A percentile compares a stretch with the other conserved stretches of the same genome.
Conservation (phyloP, 2,329 filamentous ascomycete species). For the Hawksworthiomyces lignivorus region DNA sequence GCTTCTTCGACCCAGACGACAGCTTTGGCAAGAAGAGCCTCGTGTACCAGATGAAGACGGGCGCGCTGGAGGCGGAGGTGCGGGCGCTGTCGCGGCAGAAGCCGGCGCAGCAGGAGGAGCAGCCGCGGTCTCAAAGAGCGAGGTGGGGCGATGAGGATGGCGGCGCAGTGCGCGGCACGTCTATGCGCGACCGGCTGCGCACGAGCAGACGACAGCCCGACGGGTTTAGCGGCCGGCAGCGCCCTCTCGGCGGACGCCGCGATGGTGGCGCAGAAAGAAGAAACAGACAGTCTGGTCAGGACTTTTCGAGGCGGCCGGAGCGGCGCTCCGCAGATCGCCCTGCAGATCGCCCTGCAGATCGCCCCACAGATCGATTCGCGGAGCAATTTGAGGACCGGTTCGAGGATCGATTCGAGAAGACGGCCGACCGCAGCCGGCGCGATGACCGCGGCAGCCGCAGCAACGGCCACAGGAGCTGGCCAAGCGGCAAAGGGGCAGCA, state of each 20-base stretch:
- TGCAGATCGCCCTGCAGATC: no score
- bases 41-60: constrained; percentile 46
- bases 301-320: no score
- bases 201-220: no score
- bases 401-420: no score
- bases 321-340: no score
- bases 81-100: constrained; percentile 12
- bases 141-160: neutral
- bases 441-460: neutral
- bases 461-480: neutral
- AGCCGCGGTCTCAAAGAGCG: neutral
- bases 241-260: no score
- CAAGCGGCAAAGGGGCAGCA: neutral
- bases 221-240: no score
- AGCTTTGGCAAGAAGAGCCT: constrained; percentile 48
- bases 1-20: constrained; percentile 43
- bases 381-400: no score
- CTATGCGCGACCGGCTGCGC: no score
- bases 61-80: constrained; percentile 28
- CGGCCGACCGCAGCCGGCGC: neutral
- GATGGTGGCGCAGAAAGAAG: no score
- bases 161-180: neutral
- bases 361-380: no score
- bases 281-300: no score
- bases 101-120: neutral